phyloP scores from a whole-genome alignment of 2,329 filamentous ascomycete genomes.

The Sporothrix phasma region DNA sequence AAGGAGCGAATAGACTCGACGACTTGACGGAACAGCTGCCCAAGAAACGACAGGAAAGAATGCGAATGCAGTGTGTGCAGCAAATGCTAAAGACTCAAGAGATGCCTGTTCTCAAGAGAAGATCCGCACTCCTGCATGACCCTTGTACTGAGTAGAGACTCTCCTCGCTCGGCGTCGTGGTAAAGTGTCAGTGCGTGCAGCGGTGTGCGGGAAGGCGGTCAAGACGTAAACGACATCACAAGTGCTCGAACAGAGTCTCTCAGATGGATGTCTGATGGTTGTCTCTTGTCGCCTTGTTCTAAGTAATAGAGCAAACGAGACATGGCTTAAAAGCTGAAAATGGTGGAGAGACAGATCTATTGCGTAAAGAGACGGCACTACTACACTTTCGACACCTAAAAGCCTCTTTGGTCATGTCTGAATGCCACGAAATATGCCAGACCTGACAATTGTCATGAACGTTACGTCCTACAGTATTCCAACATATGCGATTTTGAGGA shows the following conservation, averaged over 20 bases:
- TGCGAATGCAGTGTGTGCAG: too few relatives aligned
- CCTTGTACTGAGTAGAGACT: slow-evolving; percentile 6
- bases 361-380: too few relatives aligned
- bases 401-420: slow-evolving; percentile 4
- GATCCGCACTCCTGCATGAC: background rate
- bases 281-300: too few relatives aligned
- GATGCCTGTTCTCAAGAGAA: background rate
- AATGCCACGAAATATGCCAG: too few relatives aligned
- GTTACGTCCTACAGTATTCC: too few relatives aligned
- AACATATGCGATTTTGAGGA: too few relatives aligned
- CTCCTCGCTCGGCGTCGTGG: background rate
- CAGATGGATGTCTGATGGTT: too few relatives aligned
- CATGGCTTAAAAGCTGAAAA: too few relatives aligned
- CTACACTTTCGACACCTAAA: background rate
- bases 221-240: background rate
- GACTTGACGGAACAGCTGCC: background rate
- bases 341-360: too few relatives aligned
- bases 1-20: background rate
- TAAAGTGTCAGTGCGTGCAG: background rate
- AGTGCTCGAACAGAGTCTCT: background rate
- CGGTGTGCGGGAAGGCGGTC: too few relatives aligned
- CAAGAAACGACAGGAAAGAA: background rate
- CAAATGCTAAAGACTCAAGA: background rate
- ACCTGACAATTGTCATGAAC: too few relatives aligned
- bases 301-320: too few relatives aligned